Evolutionary conservation across 2,329 filamentous ascomycete species (phyloP).

Genomic region (Purpureocillium takamizusanense): DNA sequence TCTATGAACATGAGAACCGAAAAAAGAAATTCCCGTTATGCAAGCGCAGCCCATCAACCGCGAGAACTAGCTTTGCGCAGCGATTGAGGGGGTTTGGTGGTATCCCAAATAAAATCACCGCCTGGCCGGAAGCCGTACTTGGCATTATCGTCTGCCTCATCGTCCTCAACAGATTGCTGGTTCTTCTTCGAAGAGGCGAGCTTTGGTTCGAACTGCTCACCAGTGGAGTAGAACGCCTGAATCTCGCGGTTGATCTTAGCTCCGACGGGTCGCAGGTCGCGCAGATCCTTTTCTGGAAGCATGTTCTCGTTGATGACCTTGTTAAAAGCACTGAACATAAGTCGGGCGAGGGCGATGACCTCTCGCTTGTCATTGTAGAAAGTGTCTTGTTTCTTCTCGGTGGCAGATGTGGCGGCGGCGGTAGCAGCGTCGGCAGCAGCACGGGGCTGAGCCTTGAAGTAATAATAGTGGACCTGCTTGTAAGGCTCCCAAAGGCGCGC

Average conservation of each 20-base stretch:
- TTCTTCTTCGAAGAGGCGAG: conserved; percentile 7
- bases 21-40: no score
- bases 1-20: no score
- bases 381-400: no score
- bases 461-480: conserved; percentile 25
- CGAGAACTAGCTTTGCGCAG: no score
- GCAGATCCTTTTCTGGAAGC: conserved; percentile 23
- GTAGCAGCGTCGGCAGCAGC: no score
- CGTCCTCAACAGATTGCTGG: conserved; percentile 1
- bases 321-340: conserved; percentile 36
- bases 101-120: conserved; percentile 24
- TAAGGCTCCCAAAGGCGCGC: conserved; percentile 42
- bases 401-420: no score
- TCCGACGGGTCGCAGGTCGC: conserved; percentile 20
- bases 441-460: conserved; percentile 18
- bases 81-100: conserved; percentile 8
- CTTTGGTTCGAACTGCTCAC: conserved; percentile 23
- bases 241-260: conserved; percentile 29
- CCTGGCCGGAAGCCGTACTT: conserved; percentile 6
- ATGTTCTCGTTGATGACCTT: conserved; percentile 32
- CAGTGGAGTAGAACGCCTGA: conserved; percentile 22
- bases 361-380: conserved; percentile 20
- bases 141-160: conserved; percentile 10
- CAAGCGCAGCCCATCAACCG: no score
- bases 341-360: conserved; percentile 33